A percentile compares a stretch with the other conserved stretches of the same genome.
Conservation (phyloP, 2,329 filamentous ascomycete genomes). For the Microsporum audouinii region DNA sequence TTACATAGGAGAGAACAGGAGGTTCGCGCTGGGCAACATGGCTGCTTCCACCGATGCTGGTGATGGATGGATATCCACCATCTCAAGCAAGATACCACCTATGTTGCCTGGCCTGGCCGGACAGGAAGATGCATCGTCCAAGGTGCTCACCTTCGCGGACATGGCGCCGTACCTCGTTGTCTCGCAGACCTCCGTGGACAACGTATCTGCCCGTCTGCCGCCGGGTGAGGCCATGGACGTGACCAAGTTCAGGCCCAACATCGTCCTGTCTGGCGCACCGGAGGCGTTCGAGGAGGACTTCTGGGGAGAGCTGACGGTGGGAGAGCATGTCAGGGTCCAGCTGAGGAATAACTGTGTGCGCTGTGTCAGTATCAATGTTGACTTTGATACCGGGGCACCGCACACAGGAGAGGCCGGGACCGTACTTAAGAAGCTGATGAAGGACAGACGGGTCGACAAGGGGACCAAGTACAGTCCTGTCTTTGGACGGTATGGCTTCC, state of each 20-base stretch:
- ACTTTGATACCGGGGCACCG: constrained; percentile 53
- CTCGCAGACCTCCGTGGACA: constrained; percentile 56
- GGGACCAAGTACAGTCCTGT: constrained; percentile 57
- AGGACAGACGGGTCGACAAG: constrained; percentile 57
- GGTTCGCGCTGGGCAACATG: constrained; percentile 52
- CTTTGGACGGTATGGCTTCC: constrained; percentile 63
- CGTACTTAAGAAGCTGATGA: constrained; percentile 58
- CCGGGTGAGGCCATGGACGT: constrained; percentile 46
- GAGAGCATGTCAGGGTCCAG: constrained; percentile 32
- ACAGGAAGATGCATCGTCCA: constrained; percentile 11
- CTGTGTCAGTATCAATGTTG: constrained; percentile 59
- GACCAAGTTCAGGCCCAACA: constrained; percentile 61
- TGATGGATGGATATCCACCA: constrained; percentile 14
- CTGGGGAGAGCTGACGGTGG: constrained; percentile 52
- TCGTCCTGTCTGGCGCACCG: constrained; percentile 51
- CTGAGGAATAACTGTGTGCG: constrained; percentile 60
- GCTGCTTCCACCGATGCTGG: constrained; percentile 20
- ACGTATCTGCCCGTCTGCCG: constrained; percentile 50
- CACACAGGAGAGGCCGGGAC: constrained; percentile 47
- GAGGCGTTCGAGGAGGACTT: constrained; percentile 58
- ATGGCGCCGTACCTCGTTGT: constrained; percentile 63
- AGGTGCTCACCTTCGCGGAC: constrained; percentile 59
- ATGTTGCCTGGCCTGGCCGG: not conserved
- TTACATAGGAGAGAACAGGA: constrained; percentile 52
- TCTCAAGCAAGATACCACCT: constrained; percentile 9